Evolutionary conservation across 805 yeast species (phyloP), one percentile per base, ranked within the genome.

Genomic region (Metschnikowia cerradonensis): DNA sequence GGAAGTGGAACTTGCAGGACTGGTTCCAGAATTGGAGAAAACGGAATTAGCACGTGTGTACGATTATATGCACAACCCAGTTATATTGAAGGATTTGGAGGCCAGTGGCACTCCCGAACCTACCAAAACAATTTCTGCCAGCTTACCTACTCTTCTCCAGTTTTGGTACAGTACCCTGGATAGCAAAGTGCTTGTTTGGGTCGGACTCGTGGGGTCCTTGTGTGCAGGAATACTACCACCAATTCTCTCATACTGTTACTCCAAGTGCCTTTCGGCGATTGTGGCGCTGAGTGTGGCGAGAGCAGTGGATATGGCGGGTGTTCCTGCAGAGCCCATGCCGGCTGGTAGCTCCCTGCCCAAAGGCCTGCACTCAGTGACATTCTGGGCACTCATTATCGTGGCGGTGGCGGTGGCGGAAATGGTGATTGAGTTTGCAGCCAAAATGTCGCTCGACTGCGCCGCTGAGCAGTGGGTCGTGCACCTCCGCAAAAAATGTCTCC

Each of bases 181-280:
- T 6, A 55, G 58, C 30, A 65, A 63, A 64, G 22, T 41, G 3
- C 52, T 66, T 3, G 58, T 82, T 0, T 11, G 64, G 0, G 0
- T 77, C 0, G 97, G 97, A 0, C 49, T 87, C 1, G 0, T 77
- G 0, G 56, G 77, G 4, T 73, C 90, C 0, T 54, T 83, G 0
- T 43, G 79, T 0, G 81, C 84, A 52, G 91, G 96, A 10, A 77
- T 77, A 0, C 66, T 80, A 1, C 84, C 82, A 52, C 97, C 98
- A 0, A 67, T 88, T 0, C 90, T 94, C 55, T 87, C 97, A 0
- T 90, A 68, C 62, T 79, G 86, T 26, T 82, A 91, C 54, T 81
- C 97, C 1, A 82, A 82, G 52, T 67, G 92, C 7, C 67, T 92
- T 6, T 66, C 77, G 22, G 86, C 84, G 13, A 80, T 89, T 59